phyloP scores from a whole-genome alignment of 805 yeast species.

The Saccharomycopsis malanga region DNA sequence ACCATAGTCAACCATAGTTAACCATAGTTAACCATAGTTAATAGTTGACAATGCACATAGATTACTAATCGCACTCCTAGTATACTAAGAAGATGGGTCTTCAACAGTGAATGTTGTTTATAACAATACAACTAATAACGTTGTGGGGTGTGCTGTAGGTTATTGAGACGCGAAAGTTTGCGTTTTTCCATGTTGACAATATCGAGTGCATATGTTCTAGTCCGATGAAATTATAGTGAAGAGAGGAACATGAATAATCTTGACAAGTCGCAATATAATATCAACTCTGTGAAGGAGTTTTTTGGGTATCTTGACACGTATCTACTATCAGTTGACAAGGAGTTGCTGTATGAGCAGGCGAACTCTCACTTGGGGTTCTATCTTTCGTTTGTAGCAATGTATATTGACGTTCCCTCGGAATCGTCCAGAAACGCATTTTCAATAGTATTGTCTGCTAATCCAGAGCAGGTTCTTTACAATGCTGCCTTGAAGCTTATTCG shows the following conservation, averaged over 20 bases:
- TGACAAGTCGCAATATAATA: slow-evolving; percentile 12
- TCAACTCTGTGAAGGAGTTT: slow-evolving; percentile 15
- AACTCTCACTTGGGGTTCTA: slow-evolving; percentile 15
- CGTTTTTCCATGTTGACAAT: too few relatives aligned
- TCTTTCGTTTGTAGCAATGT: slow-evolving; percentile 16
- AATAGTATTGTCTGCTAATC: slow-evolving; percentile 14
- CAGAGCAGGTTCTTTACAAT: slow-evolving; percentile 19
- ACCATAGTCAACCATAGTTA: too few relatives aligned
- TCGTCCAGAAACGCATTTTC: slow-evolving; percentile 13
- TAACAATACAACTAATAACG: too few relatives aligned
- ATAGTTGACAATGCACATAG: too few relatives aligned
- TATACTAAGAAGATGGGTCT: too few relatives aligned
- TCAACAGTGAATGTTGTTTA: too few relatives aligned
- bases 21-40: too few relatives aligned
- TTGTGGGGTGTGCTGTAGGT: too few relatives aligned
- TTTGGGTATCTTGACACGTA: slow-evolving; percentile 13
- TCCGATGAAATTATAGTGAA: too few relatives aligned
- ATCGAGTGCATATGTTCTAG: too few relatives aligned
- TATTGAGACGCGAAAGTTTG: too few relatives aligned
- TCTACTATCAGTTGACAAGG: slow-evolving; percentile 10
- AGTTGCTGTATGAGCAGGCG: slow-evolving; percentile 14
- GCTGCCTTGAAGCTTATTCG: slow-evolving; percentile 9
- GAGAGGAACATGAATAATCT: slow-evolving; percentile 11
- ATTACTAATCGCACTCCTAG: too few relatives aligned
- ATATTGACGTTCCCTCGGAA: slow-evolving; percentile 15